Base-by-base conservation (phyloP, 495 filamentous ascomycete species). In the Amphirosellinia nigrospora region DNA sequence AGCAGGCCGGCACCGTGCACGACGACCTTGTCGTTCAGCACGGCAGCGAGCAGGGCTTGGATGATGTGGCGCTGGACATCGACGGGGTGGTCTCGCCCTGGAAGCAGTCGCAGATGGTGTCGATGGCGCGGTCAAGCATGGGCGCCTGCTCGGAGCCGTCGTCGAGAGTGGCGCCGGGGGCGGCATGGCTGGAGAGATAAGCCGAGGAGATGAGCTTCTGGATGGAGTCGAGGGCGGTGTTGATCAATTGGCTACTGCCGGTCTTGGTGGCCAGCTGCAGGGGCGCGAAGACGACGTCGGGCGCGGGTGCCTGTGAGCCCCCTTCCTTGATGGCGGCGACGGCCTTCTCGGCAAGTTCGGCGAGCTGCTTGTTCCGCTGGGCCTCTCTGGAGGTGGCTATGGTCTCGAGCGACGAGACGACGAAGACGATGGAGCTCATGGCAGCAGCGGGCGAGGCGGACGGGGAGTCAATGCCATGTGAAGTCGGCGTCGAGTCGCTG, bases 81-180 rank as follows among this genome's bases (percentile, higher is more conserved):
- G 62, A 91, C 87, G 13, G 90, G 89, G 96, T 98, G 4, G 91
- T 91, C 76, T 99, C 96, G 70, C 96, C 94, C 73, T 98, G 93
- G 73, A 98, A 99, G 78, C 96, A 99, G 76, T 98, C 95, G 85
- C 96, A 98, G 81, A 99, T 98, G 45, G 95, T 97, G 80, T 99
- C 96, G 73, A 99, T 99, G 55, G 96, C 96, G 71, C 94, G 89
- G 79, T 99, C 96, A 77, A 99, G 98, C 76, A 99, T 84, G 59
- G 83, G 80, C 50, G 85, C 73, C 52, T 86, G 84, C 39, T 83
- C 85, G 68, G 82, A 79, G 59, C 84, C 83, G 73, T 86, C 85
- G 58, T 84, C 82, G 53, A 79, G 77, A 9, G 72, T 56, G 36
- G 78, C 70, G 65, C 75, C 70, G 39, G 81, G 68, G 71, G 84